phyloP scores from a whole-genome alignment of 768 basidiomycete genomes.

The Pisolithus albus region DNA sequence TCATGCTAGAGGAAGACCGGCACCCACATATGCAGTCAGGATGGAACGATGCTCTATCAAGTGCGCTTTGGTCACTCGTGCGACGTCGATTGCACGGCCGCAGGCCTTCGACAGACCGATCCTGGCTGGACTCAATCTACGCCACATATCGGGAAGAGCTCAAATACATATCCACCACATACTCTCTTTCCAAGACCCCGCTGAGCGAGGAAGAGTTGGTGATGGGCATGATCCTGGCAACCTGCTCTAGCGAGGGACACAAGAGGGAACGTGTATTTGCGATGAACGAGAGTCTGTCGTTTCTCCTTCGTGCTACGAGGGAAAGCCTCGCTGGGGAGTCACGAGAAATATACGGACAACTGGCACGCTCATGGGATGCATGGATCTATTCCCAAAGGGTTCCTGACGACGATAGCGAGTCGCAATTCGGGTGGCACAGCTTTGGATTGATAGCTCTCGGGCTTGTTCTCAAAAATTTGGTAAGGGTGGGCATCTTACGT shows the following conservation, averaged over 20 bases:
- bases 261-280: conserved; percentile 51
- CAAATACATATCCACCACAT: conserved; percentile 60
- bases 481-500: too few species aligned
- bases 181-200: conserved; percentile 52
- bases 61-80: conserved; percentile 16
- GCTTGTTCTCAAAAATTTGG: too few species aligned
- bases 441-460: too few species aligned
- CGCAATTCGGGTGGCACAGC: too few species aligned
- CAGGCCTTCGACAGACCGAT: background rate
- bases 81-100: background rate
- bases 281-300: conserved; percentile 52
- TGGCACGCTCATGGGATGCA: too few species aligned
- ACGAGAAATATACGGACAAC: background rate
- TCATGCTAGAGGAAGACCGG: conserved; percentile 36
- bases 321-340: conserved; percentile 27
- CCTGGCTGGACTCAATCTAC: conserved; percentile 33
- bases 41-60: conserved; percentile 28
- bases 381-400: too few species aligned
- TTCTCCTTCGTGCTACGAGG: conserved; percentile 49
- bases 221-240: conserved; percentile 67
- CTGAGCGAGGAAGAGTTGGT: conserved; percentile 72
- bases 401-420: too few species aligned
- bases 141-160: conserved; percentile 56
- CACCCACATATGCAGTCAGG: conserved; percentile 8
- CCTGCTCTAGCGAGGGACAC: conserved; percentile 52